Base-by-base conservation (phyloP, 83 land plant species). In the Thuja plicata region DNA sequence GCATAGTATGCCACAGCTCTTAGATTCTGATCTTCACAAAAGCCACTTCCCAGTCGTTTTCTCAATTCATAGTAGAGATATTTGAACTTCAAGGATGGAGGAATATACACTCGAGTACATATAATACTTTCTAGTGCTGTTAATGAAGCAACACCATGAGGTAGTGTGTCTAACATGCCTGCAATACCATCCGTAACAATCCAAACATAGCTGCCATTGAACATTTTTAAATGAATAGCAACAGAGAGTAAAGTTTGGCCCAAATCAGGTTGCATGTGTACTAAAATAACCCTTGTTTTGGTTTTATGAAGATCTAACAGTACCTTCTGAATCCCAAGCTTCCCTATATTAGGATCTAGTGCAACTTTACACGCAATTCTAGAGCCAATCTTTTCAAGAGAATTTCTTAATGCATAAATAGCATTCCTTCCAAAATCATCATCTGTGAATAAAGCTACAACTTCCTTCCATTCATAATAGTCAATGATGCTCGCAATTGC, bases 351-450 rank as follows among this genome's bases (percentile, higher is more conserved):
- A 50, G 91, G 88, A 90, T 91, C 92, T 52, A 95, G 70, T 32
- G 89, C 87, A 19, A 92, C 92, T 88, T 95, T 96, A 88, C 89
- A 92, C 41, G 91, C 89, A 86, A 95, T 91, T 41, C 60, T 92
- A 17, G 87, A 46, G 13, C 90, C 88, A 41, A 84, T 90, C 52
- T 88, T 89, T 3, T 89, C 87, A 38, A 97, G 93, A 35, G 90
- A 87, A 88, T 97, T 94, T 21, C 86, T 89, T 41, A 97, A 82
- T 24, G 91, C 88, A 88, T 93, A 86, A 32, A 96, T 88, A 7
- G 95, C 95, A 88, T 94, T 93, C 86, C 93, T 90, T 3, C 99
- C 97, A 87, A 93, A 91, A 86, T 97, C 95, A 89, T 96, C 92
- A 88, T 96, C 97, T 16, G 92, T 85, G 87, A 73, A 97, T 34